Percentiles rank a stretch among this genome's conserved stretches.
These are phyloP conservation scores for Juglanconis sp. DNA, from an alignment of 2,329 filamentous ascomycete species.

Conservation along the genomic window DNA sequence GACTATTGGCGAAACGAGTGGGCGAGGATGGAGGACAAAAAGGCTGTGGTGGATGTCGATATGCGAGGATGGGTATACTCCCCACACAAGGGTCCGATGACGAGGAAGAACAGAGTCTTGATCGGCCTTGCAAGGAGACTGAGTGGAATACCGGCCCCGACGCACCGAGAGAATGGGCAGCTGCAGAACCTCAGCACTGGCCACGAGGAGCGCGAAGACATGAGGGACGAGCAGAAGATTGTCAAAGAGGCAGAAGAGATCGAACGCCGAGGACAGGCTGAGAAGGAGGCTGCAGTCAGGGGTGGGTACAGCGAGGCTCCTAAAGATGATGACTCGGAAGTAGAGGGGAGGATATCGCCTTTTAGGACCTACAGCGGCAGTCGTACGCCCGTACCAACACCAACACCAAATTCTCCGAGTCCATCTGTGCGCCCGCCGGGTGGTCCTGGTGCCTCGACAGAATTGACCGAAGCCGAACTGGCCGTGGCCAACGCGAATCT, in stretches of 20 bases:
- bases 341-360: slow-evolving; percentile 23
- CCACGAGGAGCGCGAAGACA: slow-evolving; percentile 45
- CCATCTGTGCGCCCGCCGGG: slow-evolving; percentile 36
- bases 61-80: slow-evolving; percentile 94
- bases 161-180: slow-evolving; percentile 33
- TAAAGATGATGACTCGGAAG: slow-evolving; percentile 40
- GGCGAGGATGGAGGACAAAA: slow-evolving; percentile 76
- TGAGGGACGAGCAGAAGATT: slow-evolving; percentile 62
- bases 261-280: slow-evolving; percentile 65
- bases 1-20: slow-evolving; percentile 78
- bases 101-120: slow-evolving; percentile 78
- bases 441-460: slow-evolving; percentile 30
- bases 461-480: slow-evolving; percentile 75
- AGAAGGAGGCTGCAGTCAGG: slow-evolving; percentile 66
- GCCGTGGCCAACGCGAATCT: slow-evolving; percentile 79
- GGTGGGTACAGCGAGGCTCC: slow-evolving; percentile 73
- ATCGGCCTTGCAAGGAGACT: slow-evolving; percentile 83
- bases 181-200: slow-evolving; percentile 21
- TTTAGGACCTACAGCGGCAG: slow-evolving; percentile 30
- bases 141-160: slow-evolving; percentile 77
- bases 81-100: slow-evolving; percentile 81
- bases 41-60: slow-evolving; percentile 88
- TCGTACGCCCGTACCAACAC: slow-evolving; percentile 35
- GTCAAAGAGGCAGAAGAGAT: slow-evolving; percentile 74
- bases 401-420: slow-evolving; percentile 42